Evolutionary conservation across 2,329 filamentous ascomycete species (phyloP).

Genomic region (Neonectria punicea): DNA sequence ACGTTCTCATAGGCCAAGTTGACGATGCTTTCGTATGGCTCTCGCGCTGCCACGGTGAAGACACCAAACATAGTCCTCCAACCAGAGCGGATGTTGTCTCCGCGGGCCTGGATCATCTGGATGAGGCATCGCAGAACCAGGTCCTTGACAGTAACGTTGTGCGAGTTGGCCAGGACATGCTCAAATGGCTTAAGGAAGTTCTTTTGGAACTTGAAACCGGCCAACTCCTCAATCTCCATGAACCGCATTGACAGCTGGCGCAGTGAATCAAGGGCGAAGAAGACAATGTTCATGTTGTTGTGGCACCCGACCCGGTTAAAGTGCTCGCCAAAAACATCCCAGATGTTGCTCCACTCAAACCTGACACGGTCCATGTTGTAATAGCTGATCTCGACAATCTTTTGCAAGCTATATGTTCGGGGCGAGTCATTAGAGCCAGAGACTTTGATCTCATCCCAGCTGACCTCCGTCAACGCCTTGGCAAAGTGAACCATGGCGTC

Average conservation of each 20-base stretch:
- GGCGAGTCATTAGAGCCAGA: constrained; percentile 96
- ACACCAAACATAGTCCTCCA: constrained; percentile 99
- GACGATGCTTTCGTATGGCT: constrained; percentile 94
- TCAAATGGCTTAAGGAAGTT: constrained; percentile 99
- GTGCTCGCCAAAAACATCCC: constrained; percentile 96
- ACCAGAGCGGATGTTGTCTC: constrained; percentile 95
- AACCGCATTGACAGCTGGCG: constrained; percentile 98
- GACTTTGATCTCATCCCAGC: constrained; percentile 98
- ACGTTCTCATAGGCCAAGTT: constrained; percentile 98
- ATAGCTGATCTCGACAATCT: constrained; percentile 98
- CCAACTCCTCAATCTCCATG: constrained; percentile 96
- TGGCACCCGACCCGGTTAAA: constrained; percentile 99
- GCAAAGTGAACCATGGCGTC: constrained; percentile 98
- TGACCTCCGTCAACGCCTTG: constrained; percentile 90
- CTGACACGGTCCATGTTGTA: constrained; percentile 99
- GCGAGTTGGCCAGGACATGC: constrained; percentile 94
- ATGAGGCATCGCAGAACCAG: constrained; percentile 96
- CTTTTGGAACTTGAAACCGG: constrained; percentile 99
- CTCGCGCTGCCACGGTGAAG: constrained; percentile 93
- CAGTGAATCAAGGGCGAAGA: constrained; percentile 95
- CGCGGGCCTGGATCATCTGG: constrained; percentile 98
- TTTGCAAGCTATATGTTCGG: constrained; percentile 96
- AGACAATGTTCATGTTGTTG: constrained; percentile 95
- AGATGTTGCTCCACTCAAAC: constrained; percentile 98
- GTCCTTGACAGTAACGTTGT: constrained; percentile 92